Conservation (phyloP, 768 basidiomycete species). For the Suillus hirtellus region DNA sequence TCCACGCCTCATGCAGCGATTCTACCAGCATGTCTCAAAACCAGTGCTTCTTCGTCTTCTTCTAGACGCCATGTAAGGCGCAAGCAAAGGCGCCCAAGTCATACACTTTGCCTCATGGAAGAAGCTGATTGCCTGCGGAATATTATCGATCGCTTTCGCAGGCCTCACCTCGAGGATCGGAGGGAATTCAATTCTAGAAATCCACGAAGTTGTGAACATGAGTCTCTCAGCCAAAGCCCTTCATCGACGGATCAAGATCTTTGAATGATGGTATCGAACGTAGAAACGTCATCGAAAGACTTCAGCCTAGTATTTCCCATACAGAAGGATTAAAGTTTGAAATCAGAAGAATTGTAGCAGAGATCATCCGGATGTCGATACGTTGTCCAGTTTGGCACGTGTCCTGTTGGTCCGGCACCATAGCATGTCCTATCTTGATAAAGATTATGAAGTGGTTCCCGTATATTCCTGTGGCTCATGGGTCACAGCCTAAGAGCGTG, state of each 20-base stretch:
- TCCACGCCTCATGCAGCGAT: background rate
- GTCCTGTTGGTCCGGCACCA: background rate
- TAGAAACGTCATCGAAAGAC: background rate
- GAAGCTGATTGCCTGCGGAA: background rate
- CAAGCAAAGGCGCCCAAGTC: background rate
- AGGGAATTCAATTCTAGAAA: too few relatives aligned
- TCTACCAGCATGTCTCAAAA: background rate
- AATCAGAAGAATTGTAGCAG: background rate
- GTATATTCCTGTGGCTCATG: background rate
- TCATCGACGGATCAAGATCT: background rate
- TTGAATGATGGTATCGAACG: background rate
- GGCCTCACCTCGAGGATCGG: background rate
- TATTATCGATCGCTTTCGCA: background rate
- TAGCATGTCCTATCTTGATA: background rate
- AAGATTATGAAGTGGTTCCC: background rate
- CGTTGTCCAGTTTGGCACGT: background rate
- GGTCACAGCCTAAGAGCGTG: background rate
- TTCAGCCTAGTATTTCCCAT: background rate
- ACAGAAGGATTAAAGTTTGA: background rate
- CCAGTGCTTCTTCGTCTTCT: background rate
- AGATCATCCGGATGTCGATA: background rate
- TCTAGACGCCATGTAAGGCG: background rate
- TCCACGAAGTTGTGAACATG: background rate
- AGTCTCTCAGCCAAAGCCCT: background rate
- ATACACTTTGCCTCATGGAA: background rate